Evolutionary conservation across 2,329 filamentous ascomycete genomes (phyloP), one percentile per base, ranked within the genome.

Genomic region (Penicillium sp.): DNA sequence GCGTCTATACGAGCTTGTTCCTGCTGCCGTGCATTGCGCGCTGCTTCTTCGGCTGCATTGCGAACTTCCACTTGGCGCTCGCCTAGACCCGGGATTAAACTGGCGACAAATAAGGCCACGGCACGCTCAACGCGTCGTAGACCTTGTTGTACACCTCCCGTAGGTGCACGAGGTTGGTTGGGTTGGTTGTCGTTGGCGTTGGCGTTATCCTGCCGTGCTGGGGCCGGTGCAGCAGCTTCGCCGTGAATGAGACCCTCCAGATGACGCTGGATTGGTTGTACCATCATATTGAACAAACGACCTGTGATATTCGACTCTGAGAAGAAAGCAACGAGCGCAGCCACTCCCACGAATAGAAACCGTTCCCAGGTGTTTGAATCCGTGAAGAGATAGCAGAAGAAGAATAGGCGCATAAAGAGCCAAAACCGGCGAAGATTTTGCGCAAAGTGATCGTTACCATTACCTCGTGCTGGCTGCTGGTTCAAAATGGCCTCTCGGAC

Each of bases 21-120:
- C 35, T 55, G 42, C 42, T 58, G 43, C 30, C 54, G 54, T 16
- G 66, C 65, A 58, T 68, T 64, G 16, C 63, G 63, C 47, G 65
- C 68, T 18, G 73, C 73, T 60, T 80, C 76, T 16, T 79, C 75
- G 9, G 79, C 75, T 53, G 80, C 79, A 62, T 82, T 79, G 57
- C 80, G 75, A 24, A 80, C 83, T 60, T 78, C 73, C 14, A 86
- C 80, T 65, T 84, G 81, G 7, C 81, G 74, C 65, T 87, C 84
- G 0, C 84, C 83, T 24, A 87, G 75, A 0, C 84, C 84, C 0
- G 84, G 84, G 65, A 84, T 80, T 50, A 87, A 65, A 67, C 81
- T 85, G 0, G 83, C 83, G 33, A 87, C 66, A 59, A 87, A 84
- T n/a, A 87, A 71, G n/a, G 82, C 81, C 42, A 83, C 64, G 1